phyloP scores from a whole-genome alignment of 2,329 filamentous ascomycete genomes.

The Emmonsia crescens region DNA sequence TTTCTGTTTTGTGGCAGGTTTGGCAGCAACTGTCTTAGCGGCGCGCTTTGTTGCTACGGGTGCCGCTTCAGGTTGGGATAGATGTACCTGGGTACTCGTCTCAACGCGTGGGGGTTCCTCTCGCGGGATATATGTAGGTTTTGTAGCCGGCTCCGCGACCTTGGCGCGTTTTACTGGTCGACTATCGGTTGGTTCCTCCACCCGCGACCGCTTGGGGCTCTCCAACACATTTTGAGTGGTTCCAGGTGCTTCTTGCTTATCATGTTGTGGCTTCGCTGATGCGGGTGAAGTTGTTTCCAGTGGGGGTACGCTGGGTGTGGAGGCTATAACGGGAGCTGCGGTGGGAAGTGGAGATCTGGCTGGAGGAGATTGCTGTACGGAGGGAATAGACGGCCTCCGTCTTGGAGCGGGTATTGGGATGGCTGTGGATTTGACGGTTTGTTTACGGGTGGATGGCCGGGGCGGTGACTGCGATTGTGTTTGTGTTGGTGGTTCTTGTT shows the following conservation, averaged over 20 bases:
- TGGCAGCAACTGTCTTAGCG: constrained; percentile 14
- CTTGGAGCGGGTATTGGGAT: constrained; percentile 22
- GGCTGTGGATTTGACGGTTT: constrained; percentile 9
- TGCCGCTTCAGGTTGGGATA: not conserved
- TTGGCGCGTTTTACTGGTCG: constrained; percentile 23
- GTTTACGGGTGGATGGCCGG: not conserved
- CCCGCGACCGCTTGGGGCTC: not conserved
- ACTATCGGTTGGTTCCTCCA: constrained; percentile 10
- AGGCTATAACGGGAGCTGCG: constrained; percentile 6
- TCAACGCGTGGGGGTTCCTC: not conserved
- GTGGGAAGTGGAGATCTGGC: constrained; percentile 5
- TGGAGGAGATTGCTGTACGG: constrained; percentile 8
- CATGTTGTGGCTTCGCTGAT: not conserved
- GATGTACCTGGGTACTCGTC: not conserved
- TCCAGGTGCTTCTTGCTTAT: not conserved
- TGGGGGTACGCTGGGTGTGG: not conserved
- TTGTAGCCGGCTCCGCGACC: constrained; percentile 10
- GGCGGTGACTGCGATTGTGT: constrained; percentile 2
- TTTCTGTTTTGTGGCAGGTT: constrained; percentile 3
- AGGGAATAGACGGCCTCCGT: constrained; percentile 17
- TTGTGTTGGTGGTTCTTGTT: not conserved
- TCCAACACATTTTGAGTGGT: not conserved
- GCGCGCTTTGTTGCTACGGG: constrained; percentile 10
- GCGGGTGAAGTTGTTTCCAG: not conserved
- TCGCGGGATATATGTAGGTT: not conserved